A percentile compares a stretch with the other conserved stretches of the same genome.
Conservation (phyloP, 208 protist species). For the Naegleria gruberi region DNA sequence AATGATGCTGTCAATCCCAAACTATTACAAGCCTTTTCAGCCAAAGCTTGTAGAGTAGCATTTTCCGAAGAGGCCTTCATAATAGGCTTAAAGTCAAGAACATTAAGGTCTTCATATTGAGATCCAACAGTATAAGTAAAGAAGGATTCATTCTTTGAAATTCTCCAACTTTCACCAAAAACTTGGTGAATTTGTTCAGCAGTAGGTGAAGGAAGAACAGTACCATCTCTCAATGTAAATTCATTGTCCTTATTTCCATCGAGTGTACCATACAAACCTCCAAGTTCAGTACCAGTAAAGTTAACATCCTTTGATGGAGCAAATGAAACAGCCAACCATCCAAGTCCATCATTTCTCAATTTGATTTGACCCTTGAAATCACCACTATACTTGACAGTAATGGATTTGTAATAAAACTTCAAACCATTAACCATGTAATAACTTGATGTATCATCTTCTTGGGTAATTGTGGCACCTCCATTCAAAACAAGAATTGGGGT, state of each 20-base stretch:
- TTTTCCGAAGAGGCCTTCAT: background rate
- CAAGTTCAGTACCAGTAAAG: background rate
- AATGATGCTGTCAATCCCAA: background rate
- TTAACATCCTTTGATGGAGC: background rate
- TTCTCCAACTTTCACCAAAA: slow-evolving; percentile 3
- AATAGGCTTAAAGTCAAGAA: background rate
- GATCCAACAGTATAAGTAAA: background rate
- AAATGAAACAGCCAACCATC: background rate
- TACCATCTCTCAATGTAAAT: background rate
- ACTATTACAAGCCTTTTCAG: background rate
- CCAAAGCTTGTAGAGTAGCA: background rate
- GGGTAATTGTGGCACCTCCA: background rate
- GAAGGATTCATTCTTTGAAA: background rate
- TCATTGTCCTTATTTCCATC: background rate
- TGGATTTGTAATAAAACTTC: background rate
- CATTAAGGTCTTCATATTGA: background rate
- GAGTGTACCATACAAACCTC: slow-evolving; percentile 3
- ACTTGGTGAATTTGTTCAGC: background rate
- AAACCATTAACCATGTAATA: background rate
- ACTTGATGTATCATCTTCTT: background rate
- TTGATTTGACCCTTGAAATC: background rate
- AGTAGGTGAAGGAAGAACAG: background rate
- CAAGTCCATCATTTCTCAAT: background rate
- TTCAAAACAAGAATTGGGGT: background rate
- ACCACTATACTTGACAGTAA: background rate